A percentile compares a stretch with the other conserved stretches of the same genome.
Evolutionary conservation across 768 basidiomycete genomes (phyloP).

Genomic region (Tulasnella sp.): DNA sequence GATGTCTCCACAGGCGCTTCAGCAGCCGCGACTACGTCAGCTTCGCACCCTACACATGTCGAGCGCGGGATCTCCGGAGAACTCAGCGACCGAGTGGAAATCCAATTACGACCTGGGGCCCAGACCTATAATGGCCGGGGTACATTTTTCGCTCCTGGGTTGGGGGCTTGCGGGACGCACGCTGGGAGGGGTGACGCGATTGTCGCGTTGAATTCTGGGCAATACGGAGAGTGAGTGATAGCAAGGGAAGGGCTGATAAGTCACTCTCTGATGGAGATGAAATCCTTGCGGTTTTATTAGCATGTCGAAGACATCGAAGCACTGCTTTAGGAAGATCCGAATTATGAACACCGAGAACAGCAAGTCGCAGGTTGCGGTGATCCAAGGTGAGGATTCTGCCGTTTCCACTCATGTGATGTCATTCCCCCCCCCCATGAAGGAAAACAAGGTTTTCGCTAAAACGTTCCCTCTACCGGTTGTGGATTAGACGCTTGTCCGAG

Average conservation of each 20-base stretch:
- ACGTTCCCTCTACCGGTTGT: neutral
- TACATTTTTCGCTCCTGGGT: conserved; percentile 12
- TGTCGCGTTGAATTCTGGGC: conserved; percentile 11
- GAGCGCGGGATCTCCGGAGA: conserved; percentile 6
- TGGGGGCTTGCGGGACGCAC: conserved; percentile 14
- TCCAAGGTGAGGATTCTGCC: neutral
- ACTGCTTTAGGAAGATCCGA: conserved; percentile 12
- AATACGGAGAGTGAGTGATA: conserved; percentile 18
- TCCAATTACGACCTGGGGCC: conserved; percentile 1
- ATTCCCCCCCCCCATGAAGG: neutral
- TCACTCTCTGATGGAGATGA: neutral
- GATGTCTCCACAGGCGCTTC: neutral
- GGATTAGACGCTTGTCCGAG: conserved; percentile 17
- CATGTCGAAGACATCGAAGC: neutral
- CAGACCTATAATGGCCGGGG: conserved; percentile 11
- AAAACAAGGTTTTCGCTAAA: neutral
- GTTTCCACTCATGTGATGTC: neutral
- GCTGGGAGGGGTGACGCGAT: neutral
- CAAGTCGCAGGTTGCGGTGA: conserved; percentile 10
- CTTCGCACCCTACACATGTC: conserved; percentile 4
- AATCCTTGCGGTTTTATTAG: neutral
- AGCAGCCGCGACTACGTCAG: neutral
- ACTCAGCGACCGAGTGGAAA: neutral
- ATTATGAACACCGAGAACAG: conserved; percentile 7
- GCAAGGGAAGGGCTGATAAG: neutral